Conservation (phyloP, 108 stramenopile genomes). For the Nitzschia inconspicua region DNA sequence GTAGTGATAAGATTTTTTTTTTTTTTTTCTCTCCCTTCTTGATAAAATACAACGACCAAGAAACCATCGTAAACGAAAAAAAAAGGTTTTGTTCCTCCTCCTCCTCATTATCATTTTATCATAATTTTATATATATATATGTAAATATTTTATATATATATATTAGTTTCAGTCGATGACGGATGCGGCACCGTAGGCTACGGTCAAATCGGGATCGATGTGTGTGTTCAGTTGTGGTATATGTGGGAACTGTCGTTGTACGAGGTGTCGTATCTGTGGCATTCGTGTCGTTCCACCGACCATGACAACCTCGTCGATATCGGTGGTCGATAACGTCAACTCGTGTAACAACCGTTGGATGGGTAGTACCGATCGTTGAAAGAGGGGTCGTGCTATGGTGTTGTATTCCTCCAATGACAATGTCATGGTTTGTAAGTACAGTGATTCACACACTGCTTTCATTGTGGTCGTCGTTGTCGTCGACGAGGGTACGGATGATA, state of each 20-base stretch:
- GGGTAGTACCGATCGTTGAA: slow-evolving; percentile 75
- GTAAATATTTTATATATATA: neutral
- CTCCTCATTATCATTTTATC: no score
- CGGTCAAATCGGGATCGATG: slow-evolving; percentile 97
- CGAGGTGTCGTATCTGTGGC: slow-evolving; percentile 87
- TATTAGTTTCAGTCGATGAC: slow-evolving; percentile 88
- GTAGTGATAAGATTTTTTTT: no score
- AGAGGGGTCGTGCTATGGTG: slow-evolving; percentile 52
- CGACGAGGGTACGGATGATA: neutral
- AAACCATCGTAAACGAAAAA: no score
- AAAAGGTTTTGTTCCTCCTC: no score
- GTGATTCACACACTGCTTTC: slow-evolving; percentile 44
- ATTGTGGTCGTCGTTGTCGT: neutral
- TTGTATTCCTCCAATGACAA: slow-evolving; percentile 80
- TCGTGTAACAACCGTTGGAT: slow-evolving; percentile 77
- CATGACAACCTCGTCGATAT: slow-evolving; percentile 98
- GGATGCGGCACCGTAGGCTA: slow-evolving; percentile 96
- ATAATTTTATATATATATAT: no score
- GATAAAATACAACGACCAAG: no score
- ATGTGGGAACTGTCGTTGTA: slow-evolving; percentile 62
- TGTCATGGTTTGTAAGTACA: slow-evolving; percentile 39
- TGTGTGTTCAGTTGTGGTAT: slow-evolving; percentile 84
- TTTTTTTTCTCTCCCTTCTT: no score
- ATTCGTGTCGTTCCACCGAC: slow-evolving; percentile 96
- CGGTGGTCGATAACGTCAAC: slow-evolving; percentile 62